Evolutionary conservation across 2,329 filamentous ascomycete species (phyloP), one percentile per base, ranked within the genome.

Genomic region (Malbranchea cinnamomea): DNA sequence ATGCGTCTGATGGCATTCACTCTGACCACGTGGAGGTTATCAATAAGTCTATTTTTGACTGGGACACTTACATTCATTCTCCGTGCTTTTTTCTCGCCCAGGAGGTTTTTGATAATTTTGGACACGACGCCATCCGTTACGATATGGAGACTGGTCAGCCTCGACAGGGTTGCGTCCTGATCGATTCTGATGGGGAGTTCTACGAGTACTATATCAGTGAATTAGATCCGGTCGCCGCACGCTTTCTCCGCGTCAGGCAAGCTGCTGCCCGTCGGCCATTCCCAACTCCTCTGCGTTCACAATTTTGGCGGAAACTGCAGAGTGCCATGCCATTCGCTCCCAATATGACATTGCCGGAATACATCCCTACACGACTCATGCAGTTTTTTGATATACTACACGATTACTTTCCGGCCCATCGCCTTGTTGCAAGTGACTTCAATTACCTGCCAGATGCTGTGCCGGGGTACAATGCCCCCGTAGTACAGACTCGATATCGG

Each of bases 101-200:
- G 57, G 89, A 98, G 57, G 89, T 98, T 41, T 93, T 94, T 48
- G 89, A 98, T 63, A 98, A 98, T 59, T 95, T 98, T 52, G 76
- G 83, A 20, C 91, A 98, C 60, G 89, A 98, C 59, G 71, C 77
- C 35, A 74, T 98, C 38, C 85, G 91, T 39, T 98, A 95, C 60
- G 78, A 95, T 56, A 66, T 78, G 7, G 57, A 65, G 36, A 91
- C 84, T 7, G 80, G 83, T 50, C 63, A 78, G 41, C 80, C 87
- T 0, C 68, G 93, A 32, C 91, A 98, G 59, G 84, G 83, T 28
- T 76, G 76, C 38, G 85, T 95, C 9, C 65, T 98, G 22, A 77
- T 98, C 47, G 83, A 93, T 50, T 66, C 62, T 6, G 63, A 75
- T 23, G 87, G 87, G 47, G 85, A 95, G 48, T 89, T 98, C 48